Evolutionary conservation across 257 asterid genomes (phyloP), one percentile per base, ranked within the genome.

Genomic region (Przewalskia tangutica): DNA sequence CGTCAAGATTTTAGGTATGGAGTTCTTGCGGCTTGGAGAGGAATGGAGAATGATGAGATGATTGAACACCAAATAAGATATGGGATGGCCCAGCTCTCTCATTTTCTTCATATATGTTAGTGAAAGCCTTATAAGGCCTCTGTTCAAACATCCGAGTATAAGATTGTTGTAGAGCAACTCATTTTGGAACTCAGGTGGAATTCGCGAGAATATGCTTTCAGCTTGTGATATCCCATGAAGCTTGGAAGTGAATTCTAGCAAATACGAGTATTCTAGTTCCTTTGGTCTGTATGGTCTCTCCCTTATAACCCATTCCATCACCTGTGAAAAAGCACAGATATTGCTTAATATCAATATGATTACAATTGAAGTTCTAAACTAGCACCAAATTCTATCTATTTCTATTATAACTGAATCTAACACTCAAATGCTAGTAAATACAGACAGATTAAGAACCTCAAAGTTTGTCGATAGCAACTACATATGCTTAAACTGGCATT

Each of bases 271-370:
- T 78, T 95, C 98, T 8, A 93, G 90, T 86, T 92, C 98, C 82
- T 84, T 90, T 38, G 92, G 93, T 89, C 20, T 89, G 85, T 92
- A 93, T 0, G 99, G 99, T 87, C 88, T 92, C 93, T 95, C 99
- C 91, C 98, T 90, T 77, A 93, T 90, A 75, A 95, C 94, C 99
- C 99, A 95, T 81, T 95, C 97, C 98, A 93, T 92, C 86, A 92
- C 99, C 99, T 93, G 89, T 36, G 58, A 83, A 75, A 23, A 54
- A 73, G 27, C 4, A 12, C 50, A 77, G 75, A 34, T 79, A 27
- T 16, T 32, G 9, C 63, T 23, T 51, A 50, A 50, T 50, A 14
- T 51, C 46, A 51, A 4, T 38, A 38, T 4, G 3, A 67, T 67
- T 67, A 38, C 46, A 50, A 20, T 16, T 46, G 42, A 73, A 73